phyloP scores from a whole-genome alignment of 2,329 filamentous ascomycete species.

The Onygenales sp. region DNA sequence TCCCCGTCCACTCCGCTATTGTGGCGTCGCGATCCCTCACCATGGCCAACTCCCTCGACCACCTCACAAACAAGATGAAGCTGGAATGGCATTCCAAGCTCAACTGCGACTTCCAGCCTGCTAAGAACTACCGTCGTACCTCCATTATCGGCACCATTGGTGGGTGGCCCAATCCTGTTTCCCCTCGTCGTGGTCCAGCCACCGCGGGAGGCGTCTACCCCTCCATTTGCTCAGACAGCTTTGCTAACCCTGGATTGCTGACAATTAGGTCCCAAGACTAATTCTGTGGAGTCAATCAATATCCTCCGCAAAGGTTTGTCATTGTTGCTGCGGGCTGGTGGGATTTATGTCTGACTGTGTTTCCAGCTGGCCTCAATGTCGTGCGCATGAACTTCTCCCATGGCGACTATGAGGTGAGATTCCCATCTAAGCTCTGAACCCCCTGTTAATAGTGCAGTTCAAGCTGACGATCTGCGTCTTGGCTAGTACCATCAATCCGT shows the following conservation, averaged over 20 bases:
- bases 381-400: constrained; percentile 99
- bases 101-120: constrained; percentile 79
- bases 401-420: constrained; percentile 63
- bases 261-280: constrained; percentile 76
- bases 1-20: background rate
- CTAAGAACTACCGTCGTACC: constrained; percentile 86
- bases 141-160: constrained; percentile 98
- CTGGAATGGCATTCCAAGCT: constrained; percentile 66
- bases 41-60: constrained; percentile 71
- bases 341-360: constrained; percentile 1
- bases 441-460: background rate
- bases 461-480: background rate
- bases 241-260: constrained; percentile 4
- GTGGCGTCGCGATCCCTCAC: constrained; percentile 12
- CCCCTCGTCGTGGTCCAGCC: background rate
- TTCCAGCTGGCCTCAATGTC: constrained; percentile 76
- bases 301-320: constrained; percentile 59
- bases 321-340: background rate
- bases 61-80: constrained; percentile 68
- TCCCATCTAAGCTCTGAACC: background rate
- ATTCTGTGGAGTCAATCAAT: constrained; percentile 96
- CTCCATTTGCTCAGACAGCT: background rate
- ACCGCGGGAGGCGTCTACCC: background rate
- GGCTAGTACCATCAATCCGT: constrained; percentile 87
- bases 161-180: constrained; percentile 27